These are phyloP conservation scores for Penicillium subrubescens DNA, from an alignment of 495 filamentous ascomycete species.

Conservation along the genomic window DNA sequence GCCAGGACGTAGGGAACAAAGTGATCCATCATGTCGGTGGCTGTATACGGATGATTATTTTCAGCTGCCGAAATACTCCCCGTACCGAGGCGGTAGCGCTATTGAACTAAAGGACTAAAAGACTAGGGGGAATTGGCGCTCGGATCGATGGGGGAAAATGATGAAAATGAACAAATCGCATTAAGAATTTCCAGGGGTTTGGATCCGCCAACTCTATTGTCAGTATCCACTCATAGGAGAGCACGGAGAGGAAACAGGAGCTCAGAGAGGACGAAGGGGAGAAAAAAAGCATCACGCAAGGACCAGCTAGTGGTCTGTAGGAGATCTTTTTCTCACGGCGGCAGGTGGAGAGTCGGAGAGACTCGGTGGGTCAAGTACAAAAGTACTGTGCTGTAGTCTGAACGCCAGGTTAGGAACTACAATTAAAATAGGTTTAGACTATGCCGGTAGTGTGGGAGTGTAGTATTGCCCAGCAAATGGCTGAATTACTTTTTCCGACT, in stretches of 20 bases:
- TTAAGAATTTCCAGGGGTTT: conserved; percentile 23
- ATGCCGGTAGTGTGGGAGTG: not conserved
- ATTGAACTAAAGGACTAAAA: too few species aligned
- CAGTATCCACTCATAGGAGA: conserved; percentile 8
- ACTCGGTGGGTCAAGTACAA: conserved; percentile 3
- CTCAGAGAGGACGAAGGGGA: not conserved
- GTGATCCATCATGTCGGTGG: conserved; percentile 2
- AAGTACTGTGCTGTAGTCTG: not conserved
- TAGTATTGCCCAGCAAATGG: not conserved
- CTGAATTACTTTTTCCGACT: not conserved
- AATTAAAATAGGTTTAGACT: not conserved
- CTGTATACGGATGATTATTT: not conserved
- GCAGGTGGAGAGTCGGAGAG: not conserved
- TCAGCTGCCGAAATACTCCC: not conserved
- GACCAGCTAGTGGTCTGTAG: conserved; percentile 6
- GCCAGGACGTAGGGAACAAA: not conserved
- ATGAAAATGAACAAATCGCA: conserved; percentile 7
- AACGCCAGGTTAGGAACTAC: not conserved
- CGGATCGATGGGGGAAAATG: not conserved
- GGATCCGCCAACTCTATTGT: conserved; percentile 28
- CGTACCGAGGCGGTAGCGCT: not conserved
- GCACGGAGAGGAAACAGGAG: too few species aligned
- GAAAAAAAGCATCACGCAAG: conserved; percentile 1
- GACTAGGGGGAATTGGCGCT: too few species aligned
- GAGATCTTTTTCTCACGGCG: not conserved